Percentiles rank a stretch among this genome's conserved stretches.
phyloP scores from a whole-genome alignment of 2,329 filamentous ascomycete species.

The Nemania bipapillata region DNA sequence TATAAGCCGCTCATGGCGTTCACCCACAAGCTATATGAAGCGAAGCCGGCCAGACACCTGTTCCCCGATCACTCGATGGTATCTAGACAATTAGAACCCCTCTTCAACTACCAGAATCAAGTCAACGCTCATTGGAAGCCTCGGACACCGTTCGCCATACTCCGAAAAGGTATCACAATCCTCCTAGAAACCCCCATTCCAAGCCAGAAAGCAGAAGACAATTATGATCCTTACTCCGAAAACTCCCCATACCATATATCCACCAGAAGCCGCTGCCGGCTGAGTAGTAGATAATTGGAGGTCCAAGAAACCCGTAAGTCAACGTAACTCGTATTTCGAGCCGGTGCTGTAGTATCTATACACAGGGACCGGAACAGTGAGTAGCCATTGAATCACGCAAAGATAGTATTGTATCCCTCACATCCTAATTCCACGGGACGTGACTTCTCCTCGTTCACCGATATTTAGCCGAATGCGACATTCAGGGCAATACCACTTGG shows the following conservation, averaged over 20 bases:
- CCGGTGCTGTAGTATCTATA: neutral
- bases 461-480: constrained; percentile 73
- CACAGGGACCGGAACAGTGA: neutral
- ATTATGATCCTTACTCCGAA: constrained; percentile 8
- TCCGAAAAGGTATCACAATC: constrained; percentile 30
- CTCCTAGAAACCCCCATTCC: neutral
- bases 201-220: neutral
- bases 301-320: neutral
- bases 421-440: constrained; percentile 65
- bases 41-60: neutral
- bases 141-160: constrained; percentile 25
- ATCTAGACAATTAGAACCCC: neutral
- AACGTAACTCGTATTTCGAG: neutral
- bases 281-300: neutral
- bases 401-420: constrained; percentile 39
- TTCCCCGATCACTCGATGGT: neutral
- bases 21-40: constrained; percentile 15
- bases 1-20: neutral
- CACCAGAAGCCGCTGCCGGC: neutral
- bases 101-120: constrained; percentile 1
- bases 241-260: constrained; percentile 7
- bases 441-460: constrained; percentile 72
- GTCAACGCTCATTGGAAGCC: neutral
- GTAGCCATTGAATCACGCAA: neutral
- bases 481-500: constrained; percentile 87